Evolutionary conservation across 257 asterid genomes (phyloP).

Genomic region (Solanum boliviense): DNA sequence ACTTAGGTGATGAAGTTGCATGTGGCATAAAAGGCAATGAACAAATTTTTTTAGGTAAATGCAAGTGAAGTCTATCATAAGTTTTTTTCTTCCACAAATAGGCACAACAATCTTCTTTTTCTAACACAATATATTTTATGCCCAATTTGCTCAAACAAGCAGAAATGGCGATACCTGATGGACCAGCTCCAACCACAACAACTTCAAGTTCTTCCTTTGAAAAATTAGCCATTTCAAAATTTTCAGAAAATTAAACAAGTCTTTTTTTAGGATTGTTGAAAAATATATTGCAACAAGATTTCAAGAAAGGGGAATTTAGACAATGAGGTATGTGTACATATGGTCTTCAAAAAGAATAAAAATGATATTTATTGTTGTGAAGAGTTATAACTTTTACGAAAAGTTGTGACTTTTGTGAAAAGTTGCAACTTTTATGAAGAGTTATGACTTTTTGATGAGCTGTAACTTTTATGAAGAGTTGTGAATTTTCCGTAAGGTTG

Average conservation of each 20-base stretch:
- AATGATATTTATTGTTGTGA: neutral
- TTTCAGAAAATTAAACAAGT: neutral
- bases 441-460: neutral
- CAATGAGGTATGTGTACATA: neutral
- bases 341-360: neutral
- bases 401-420: no score
- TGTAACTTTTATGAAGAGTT: no score
- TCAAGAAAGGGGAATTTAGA: neutral
- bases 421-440: neutral
- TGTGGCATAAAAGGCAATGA: slow-evolving; percentile 36
- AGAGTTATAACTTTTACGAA: neutral
- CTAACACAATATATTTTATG: slow-evolving; percentile 40
- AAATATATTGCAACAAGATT: neutral
- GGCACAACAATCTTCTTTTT: slow-evolving; percentile 44
- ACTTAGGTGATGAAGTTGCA: slow-evolving; percentile 26
- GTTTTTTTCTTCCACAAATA: slow-evolving; percentile 43
- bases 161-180: slow-evolving; percentile 43
- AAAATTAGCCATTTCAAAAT: neutral
- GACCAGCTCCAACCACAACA: slow-evolving; percentile 45
- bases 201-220: slow-evolving; percentile 12
- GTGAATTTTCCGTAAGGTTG: neutral
- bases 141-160: slow-evolving; percentile 29
- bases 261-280: neutral
- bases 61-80: slow-evolving; percentile 51
- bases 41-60: slow-evolving; percentile 40